phyloP scores from a whole-genome alignment of 1,284 basidiomycete genomes.

The Microbotryomycetes sp. region DNA sequence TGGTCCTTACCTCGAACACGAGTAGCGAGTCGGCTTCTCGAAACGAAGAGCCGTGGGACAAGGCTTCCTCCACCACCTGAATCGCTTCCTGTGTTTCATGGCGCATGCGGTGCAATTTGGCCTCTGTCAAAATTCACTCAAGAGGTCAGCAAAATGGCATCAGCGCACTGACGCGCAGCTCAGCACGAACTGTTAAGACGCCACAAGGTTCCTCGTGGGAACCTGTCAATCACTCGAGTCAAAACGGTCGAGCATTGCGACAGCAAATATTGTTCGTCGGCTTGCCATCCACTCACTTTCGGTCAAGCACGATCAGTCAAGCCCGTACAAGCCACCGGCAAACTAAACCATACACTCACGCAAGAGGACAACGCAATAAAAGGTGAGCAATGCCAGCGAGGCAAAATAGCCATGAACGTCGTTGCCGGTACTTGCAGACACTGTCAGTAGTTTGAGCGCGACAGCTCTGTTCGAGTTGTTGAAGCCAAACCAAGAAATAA shows the following conservation, averaged over 20 bases:
- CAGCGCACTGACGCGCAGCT: too few relatives aligned
- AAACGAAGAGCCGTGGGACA: constrained; percentile 22
- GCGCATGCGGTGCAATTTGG: constrained; percentile 30
- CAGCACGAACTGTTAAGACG: constrained; percentile 24
- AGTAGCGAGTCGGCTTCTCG: constrained; percentile 35
- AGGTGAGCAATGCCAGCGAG: constrained; percentile 29
- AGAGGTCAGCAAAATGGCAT: too few relatives aligned
- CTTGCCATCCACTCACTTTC: constrained; percentile 35
- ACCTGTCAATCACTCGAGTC: constrained; percentile 17
- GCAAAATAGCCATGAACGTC: constrained; percentile 35
- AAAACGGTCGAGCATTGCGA: constrained; percentile 15
- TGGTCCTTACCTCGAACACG: constrained; percentile 31
- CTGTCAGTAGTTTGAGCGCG: constrained; percentile 31
- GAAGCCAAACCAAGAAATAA: constrained; percentile 28
- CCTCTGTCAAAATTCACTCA: constrained; percentile 1
- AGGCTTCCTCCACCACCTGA: constrained; percentile 17
- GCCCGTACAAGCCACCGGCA: not conserved
- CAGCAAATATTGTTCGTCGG: constrained; percentile 27
- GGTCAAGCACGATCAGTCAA: not conserved
- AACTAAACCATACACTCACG: constrained; percentile 7
- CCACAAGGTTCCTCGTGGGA: constrained; percentile 36
- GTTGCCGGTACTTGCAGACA: constrained; percentile 22
- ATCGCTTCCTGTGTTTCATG: constrained; percentile 23
- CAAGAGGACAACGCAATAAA: constrained; percentile 33
- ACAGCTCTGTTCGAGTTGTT: constrained; percentile 11